Evolutionary conservation across 306 rosid species (phyloP).

Genomic region (Malus sieversii): DNA sequence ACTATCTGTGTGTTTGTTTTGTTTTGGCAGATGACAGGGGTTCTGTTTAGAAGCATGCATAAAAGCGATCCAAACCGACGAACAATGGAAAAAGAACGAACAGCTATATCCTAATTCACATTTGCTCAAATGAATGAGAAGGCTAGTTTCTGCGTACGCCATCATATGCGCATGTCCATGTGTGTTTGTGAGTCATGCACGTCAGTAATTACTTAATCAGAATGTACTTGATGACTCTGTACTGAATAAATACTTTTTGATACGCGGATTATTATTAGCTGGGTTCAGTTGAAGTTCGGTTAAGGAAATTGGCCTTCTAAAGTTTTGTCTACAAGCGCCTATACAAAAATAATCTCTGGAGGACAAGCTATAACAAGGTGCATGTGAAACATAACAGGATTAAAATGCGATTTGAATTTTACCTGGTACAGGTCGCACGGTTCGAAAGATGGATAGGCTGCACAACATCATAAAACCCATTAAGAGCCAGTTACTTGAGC

Average conservation of each 20-base stretch:
- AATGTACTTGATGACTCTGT: neutral
- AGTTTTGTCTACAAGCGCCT: neutral
- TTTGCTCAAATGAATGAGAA: neutral
- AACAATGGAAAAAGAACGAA: no score
- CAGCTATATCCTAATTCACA: neutral
- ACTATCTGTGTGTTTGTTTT: neutral
- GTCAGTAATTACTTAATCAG: neutral
- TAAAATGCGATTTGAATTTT: neutral
- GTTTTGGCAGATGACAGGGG: neutral
- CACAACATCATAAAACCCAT: neutral
- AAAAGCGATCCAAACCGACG: neutral
- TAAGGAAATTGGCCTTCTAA: neutral
- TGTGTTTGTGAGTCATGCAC: no score
- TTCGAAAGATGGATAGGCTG: neutral
- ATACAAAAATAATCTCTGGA: no score
- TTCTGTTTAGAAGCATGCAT: neutral
- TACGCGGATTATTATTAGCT: neutral
- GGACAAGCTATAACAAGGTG: neutral
- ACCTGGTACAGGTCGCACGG: neutral
- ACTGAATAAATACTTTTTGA: no score
- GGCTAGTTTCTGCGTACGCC: neutral
- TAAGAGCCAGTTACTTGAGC: neutral
- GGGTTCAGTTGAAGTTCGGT: neutral
- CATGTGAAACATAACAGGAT: neutral
- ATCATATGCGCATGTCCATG: no score